Conservation (phyloP, 805 yeast species). For the Sugiyamaella boreocaroliniensis region DNA sequence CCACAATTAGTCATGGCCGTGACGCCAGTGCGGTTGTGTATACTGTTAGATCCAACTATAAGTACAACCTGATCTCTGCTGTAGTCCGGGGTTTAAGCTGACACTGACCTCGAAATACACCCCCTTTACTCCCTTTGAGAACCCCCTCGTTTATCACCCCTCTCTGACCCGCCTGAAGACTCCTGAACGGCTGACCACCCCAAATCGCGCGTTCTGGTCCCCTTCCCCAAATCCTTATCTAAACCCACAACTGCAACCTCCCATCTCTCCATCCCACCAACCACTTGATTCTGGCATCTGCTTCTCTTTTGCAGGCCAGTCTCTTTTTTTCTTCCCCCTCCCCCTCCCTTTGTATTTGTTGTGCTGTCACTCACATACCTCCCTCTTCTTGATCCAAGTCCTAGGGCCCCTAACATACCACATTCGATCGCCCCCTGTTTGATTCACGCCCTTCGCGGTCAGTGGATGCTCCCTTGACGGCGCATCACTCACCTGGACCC, state of each 20-base stretch:
- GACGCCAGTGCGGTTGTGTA: no score
- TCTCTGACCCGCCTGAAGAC: not conserved
- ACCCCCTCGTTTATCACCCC: not conserved
- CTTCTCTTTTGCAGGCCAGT: no score
- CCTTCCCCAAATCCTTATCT: conserved; percentile 1
- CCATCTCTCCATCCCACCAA: not conserved
- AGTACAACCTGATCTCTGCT: not conserved
- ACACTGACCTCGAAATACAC: not conserved
- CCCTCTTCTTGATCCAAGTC: not conserved
- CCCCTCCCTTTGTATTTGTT: not conserved
- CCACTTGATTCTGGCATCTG: not conserved
- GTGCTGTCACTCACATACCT: not conserved
- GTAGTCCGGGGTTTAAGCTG: not conserved
- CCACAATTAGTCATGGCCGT: conserved; percentile 3
- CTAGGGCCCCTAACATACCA: not conserved
- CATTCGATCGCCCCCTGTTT: not conserved
- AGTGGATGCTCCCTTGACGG: no score
- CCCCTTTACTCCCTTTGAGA: not conserved
- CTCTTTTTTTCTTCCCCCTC: not conserved
- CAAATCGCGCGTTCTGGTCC: not conserved
- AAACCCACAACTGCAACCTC: not conserved
- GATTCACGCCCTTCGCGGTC: not conserved
- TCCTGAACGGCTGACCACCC: not conserved
- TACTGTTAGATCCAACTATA: no score
- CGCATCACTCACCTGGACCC: no score